Base-by-base conservation (phyloP, 306 rosid genomes). In the Medicago ruthenica region DNA sequence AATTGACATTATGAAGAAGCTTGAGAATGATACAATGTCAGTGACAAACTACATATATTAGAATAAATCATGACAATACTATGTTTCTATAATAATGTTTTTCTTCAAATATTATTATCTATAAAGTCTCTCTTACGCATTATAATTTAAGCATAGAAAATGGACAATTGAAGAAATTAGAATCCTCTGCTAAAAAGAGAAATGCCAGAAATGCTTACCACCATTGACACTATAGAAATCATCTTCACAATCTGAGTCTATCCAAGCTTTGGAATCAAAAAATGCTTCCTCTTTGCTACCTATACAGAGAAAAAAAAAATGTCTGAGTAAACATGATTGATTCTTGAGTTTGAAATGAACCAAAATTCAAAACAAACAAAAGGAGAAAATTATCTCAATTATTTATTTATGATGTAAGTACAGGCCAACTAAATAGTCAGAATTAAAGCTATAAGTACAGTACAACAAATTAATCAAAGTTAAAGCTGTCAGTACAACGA, bases 141-240 rank as follows among this genome's bases (percentile, higher is more conserved):
- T 24, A 76, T 75, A 61, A 45, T 40, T 60, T 51, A 1, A 17
- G 13, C 16, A 20, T 9, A 37, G 5, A 22, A 72, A 74, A 68
- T 60, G 47, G 36, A 7, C 21, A 58, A 66, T 34, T 8, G 44
- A 71, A 48, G 0, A 8, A 34, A 22, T 72, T 48, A 12, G 59
- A 71, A 76, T 66, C 6, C 31, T 70, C 55, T 12, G 36, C 50
- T 27, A 76, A 12, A 22, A 47, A 50, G 58, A 71, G 73, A 41
- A 58, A 39, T 76, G 20, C 17, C 6, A 44, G 40, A 54, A 39
- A 68, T 79, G 18, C 96, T 87, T 88, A 95, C 99, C 99, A 34
- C 99, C 99, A 82, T 90, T 89, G 71, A 95, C 99, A 71, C 99
- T 95, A 40, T 78, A 89, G 76, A 92, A 95, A 80, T 95, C 98